Base-by-base conservation (phyloP, 2,329 filamentous ascomycete genomes). In the Aspergillus hortae region DNA sequence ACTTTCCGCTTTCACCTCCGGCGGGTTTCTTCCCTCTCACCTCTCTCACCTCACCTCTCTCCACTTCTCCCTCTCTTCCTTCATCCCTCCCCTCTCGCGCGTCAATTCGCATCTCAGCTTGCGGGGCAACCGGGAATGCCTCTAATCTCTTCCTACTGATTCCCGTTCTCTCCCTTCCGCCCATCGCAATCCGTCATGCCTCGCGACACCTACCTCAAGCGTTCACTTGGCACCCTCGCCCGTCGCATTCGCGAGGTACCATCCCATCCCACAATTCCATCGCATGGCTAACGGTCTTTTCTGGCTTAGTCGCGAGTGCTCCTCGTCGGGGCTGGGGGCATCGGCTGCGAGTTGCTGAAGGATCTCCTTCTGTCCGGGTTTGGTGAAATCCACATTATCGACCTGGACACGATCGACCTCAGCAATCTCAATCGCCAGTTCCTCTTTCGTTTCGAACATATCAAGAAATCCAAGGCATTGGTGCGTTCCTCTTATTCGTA, bases 401-500 rank as follows among this genome's bases (percentile, higher is more conserved):
- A 99, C 72, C 88, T 99, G 54, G 94, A 99, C 71, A 99, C 94
- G 1, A 97, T 99, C 74, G 94, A 99, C 68, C 81, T 99, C 19
- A 96, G 91, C 75, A 99, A 99, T 68, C 81, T 99, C 46, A 99
- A 99, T 65, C 89, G 94, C 50, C 94, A 99, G 71, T 99, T 99
- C 66, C 85, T 99, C 44, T 99, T 99, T 72, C 84, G 92, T 55
- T 88, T 92, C 64, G 92, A 97, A 69, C 94, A 99, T 67, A 97
- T 99, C 74, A 97, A 96, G 74, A 96, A 96, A 71, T 85, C 92
- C 1, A 99, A 99, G 70, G 92, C 94, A 47, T 74, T 95, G 74
- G 92, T 94, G 79, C 58, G 84, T 74, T 30, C 27, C 7, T 7
- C 27, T 10, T 30, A 30, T 11, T 2, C 27, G 7, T 38, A 44